Conservation (phyloP, 2,329 filamentous ascomycete species). For the Uncinocarpus reesii region DNA sequence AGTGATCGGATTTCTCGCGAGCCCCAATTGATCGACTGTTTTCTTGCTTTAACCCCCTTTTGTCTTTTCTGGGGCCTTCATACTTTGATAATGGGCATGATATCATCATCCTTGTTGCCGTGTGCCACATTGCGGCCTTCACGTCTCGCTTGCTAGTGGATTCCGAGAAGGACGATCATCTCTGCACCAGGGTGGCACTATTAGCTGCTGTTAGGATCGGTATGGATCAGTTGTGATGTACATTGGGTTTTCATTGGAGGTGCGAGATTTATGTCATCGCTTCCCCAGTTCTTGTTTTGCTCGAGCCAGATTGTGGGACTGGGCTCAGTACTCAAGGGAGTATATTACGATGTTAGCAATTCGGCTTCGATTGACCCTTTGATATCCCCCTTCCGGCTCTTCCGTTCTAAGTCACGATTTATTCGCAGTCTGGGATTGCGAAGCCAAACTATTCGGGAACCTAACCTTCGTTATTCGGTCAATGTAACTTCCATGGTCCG, state of each 20-base stretch:
- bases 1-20: no score
- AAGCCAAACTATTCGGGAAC: neutral
- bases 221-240: neutral
- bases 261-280: constrained; percentile 6
- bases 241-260: neutral
- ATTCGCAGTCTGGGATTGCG: neutral
- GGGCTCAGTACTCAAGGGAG: neutral
- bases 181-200: neutral
- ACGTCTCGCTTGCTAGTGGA: neutral
- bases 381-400: neutral
- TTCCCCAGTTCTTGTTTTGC: neutral
- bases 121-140: neutral
- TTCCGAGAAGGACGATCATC: neutral
- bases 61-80: neutral
- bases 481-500: neutral
- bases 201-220: neutral
- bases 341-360: neutral
- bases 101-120: constrained; percentile 5
- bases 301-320: neutral
- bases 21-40: neutral
- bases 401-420: neutral
- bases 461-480: neutral
- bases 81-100: neutral
- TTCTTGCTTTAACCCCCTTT: neutral
- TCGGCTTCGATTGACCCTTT: neutral